Evolutionary conservation across 2,329 filamentous ascomycete genomes (phyloP).

Genomic region (Aspergillus jensenii): DNA sequence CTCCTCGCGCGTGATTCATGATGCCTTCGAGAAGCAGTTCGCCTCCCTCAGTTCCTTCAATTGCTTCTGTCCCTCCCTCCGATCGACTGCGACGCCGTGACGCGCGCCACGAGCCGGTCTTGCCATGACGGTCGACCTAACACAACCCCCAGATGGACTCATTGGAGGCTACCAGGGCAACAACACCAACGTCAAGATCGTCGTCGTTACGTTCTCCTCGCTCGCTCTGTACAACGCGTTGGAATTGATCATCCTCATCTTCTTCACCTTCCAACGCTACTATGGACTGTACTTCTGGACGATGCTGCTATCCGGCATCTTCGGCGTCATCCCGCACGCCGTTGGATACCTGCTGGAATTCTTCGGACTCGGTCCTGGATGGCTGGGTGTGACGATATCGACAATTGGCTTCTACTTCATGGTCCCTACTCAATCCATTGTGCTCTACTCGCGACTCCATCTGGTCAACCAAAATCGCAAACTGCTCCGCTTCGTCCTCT

Average conservation of each 20-base stretch:
- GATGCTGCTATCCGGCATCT: conserved; percentile 35
- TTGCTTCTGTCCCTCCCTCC: neutral
- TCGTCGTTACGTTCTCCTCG: conserved; percentile 35
- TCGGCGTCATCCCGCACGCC: conserved; percentile 38
- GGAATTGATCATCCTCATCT: conserved; percentile 40
- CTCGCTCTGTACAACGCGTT: conserved; percentile 51
- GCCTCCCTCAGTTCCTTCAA: neutral
- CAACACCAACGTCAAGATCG: conserved; percentile 23
- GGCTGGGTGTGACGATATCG: conserved; percentile 41
- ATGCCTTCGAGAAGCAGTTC: neutral
- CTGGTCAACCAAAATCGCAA: conserved; percentile 54
- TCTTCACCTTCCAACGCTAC: conserved; percentile 38
- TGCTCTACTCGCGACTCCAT: conserved; percentile 63
- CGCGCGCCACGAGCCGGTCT: neutral
- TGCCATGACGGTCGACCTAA: conserved; percentile 18
- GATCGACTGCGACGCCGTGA: neutral
- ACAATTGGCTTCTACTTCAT: conserved; percentile 58
- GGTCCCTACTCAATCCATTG: conserved; percentile 62
- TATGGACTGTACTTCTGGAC: conserved; percentile 44
- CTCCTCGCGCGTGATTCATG: neutral
- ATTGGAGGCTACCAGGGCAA: conserved; percentile 27
- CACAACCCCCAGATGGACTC: conserved; percentile 28
- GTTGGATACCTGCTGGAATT: conserved; percentile 43
- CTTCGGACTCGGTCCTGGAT: conserved; percentile 34
- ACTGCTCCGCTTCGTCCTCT: conserved; percentile 51